Evolutionary conservation across 441 rosid species (phyloP).

Genomic region (Isatis lusitanica): DNA sequence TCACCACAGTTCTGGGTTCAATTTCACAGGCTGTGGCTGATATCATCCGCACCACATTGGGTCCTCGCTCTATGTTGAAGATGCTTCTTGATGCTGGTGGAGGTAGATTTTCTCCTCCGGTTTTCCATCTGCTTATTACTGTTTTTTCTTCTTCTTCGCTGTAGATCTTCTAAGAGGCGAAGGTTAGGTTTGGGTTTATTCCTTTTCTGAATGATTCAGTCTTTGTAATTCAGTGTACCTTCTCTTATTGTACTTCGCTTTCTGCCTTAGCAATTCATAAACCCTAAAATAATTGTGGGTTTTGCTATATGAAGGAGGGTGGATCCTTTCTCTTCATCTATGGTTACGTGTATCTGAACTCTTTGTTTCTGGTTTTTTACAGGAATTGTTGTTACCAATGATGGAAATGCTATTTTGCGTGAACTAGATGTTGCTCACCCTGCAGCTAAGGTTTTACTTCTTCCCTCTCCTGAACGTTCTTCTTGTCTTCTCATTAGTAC

Average conservation of each 20-base stretch:
- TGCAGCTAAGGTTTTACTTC: conserved; percentile 73
- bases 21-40: conserved; percentile 78
- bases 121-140: neutral
- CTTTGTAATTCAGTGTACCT: neutral
- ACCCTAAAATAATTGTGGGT: conserved; percentile 16
- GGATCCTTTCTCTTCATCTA: neutral
- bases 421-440: conserved; percentile 93
- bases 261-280: neutral
- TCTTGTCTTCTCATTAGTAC: neutral
- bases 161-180: neutral
- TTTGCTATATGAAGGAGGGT: neutral
- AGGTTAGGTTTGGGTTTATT: neutral
- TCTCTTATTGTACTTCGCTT: neutral
- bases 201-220: neutral
- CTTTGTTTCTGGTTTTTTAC: conserved; percentile 25
- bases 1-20: neutral
- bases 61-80: conserved; percentile 93
- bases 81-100: conserved; percentile 89
- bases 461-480: neutral
- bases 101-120: conserved; percentile 43
- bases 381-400: conserved; percentile 95
- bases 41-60: conserved; percentile 86
- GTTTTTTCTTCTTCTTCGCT: neutral
- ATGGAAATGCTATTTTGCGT: conserved; percentile 90
- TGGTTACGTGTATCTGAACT: neutral